A percentile compares a stretch with the other conserved stretches of the same genome.
Evolutionary conservation across 2,329 filamentous ascomycete species (phyloP).

Genomic region (Arthrobotrys iridis): DNA sequence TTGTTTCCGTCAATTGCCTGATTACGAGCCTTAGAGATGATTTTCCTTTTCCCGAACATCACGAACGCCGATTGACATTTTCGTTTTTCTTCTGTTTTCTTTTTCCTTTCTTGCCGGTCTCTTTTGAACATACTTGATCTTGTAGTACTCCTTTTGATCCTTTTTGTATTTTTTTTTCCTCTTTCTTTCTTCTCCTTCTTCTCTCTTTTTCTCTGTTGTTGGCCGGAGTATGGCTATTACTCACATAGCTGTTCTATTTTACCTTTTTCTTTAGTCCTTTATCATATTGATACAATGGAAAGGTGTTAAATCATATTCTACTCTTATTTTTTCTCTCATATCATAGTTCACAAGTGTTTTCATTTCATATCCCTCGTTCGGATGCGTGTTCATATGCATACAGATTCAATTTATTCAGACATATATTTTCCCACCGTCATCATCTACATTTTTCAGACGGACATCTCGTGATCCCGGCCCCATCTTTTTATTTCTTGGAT

Average conservation of each 20-base stretch:
- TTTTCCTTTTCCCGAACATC: constrained; percentile 51
- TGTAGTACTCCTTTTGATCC: constrained; percentile 35
- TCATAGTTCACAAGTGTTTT: background rate
- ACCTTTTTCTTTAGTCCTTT: background rate
- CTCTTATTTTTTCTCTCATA: background rate
- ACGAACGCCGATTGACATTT: constrained; percentile 55
- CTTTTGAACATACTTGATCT: constrained; percentile 41
- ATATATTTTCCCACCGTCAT: constrained; percentile 26
- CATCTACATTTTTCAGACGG: background rate
- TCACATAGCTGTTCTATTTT: constrained; percentile 28
- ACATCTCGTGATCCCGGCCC: background rate
- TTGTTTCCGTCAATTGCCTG: constrained; percentile 21
- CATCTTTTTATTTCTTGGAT: background rate
- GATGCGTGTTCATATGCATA: constrained; percentile 41
- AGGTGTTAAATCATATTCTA: constrained; percentile 43
- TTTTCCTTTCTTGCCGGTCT: constrained; percentile 52
- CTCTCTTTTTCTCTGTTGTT: constrained; percentile 10
- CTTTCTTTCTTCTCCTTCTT: background rate
- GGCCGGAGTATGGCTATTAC: constrained; percentile 42
- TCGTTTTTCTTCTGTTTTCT: constrained; percentile 48
- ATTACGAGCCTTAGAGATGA: constrained; percentile 55
- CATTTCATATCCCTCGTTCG: constrained; percentile 31
- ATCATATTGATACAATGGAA: constrained; percentile 35
- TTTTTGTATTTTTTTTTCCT: constrained; percentile 22
- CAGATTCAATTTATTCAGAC: constrained; percentile 15